These are phyloP conservation scores for Bisporella sp. DNA, from an alignment of 2,329 filamentous ascomycete genomes.

Conservation along the genomic window DNA sequence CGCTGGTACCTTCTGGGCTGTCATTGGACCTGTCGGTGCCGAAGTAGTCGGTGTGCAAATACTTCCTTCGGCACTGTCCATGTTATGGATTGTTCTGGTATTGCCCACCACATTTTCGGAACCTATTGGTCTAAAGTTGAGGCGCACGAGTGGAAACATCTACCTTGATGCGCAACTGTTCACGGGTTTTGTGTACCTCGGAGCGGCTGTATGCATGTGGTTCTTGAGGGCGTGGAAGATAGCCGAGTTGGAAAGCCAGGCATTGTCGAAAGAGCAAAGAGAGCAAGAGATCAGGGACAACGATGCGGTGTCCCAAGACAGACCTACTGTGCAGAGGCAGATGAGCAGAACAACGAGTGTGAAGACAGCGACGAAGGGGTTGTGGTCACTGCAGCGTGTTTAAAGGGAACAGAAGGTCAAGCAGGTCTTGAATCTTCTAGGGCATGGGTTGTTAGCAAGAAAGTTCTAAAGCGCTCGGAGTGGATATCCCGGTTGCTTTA, in stretches of 20 bases:
- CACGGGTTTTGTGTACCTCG: conserved; percentile 55
- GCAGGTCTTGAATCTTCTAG: too few relatives aligned
- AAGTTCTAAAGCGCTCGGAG: too few relatives aligned
- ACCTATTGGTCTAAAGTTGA: conserved; percentile 47
- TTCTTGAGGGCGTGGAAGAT: conserved; percentile 56
- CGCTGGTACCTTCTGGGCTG: conserved; percentile 65
- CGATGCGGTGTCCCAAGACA: conserved; percentile 7
- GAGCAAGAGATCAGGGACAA: conserved; percentile 14
- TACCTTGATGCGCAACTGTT: conserved; percentile 55
- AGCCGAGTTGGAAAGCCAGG: conserved; percentile 37
- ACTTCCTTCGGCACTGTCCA: conserved; percentile 60
- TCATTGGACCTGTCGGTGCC: conserved; percentile 61
- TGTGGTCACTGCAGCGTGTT: conserved; percentile 21
- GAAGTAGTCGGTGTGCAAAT: conserved; percentile 67
- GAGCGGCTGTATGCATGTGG: conserved; percentile 43
- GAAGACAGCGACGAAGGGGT: conserved; percentile 13
- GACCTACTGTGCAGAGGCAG: conserved; percentile 6
- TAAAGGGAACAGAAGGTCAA: neutral
- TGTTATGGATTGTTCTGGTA: conserved; percentile 66
- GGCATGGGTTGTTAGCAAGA: too few relatives aligned
- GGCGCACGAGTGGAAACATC: conserved; percentile 36
- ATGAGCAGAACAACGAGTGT: conserved; percentile 12
- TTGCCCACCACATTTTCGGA: conserved; percentile 64
- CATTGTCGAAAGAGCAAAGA: conserved; percentile 8
- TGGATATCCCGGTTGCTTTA: too few relatives aligned